phyloP scores from a whole-genome alignment of 2,329 filamentous ascomycete genomes.

The Aureobasidium sp. region DNA sequence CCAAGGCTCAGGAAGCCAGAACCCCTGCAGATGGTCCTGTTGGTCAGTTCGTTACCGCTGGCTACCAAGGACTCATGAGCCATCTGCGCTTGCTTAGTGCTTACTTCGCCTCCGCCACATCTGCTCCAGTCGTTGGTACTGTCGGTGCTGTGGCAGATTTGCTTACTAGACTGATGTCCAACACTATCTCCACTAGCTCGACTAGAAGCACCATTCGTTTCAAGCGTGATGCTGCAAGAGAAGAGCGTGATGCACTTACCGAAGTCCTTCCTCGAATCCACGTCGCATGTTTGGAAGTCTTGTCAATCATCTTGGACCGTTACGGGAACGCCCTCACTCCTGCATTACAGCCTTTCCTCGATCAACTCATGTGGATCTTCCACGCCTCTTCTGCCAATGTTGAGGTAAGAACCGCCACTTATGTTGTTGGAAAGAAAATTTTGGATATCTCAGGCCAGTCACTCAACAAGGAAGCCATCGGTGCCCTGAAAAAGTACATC shows the following conservation, averaged over 20 bases:
- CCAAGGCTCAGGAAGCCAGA: not conserved
- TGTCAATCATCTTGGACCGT: constrained; percentile 49
- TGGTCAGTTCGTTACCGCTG: constrained; percentile 47
- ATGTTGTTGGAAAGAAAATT: constrained; percentile 49
- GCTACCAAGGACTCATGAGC: constrained; percentile 58
- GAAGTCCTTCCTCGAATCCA: constrained; percentile 66
- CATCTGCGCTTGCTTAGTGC: constrained; percentile 58
- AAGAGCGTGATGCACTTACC: constrained; percentile 77
- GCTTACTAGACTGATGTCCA: constrained; percentile 58
- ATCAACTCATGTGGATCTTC: constrained; percentile 66
- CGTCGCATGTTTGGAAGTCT: constrained; percentile 56
- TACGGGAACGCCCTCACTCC: constrained; percentile 51
- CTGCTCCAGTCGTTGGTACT: constrained; percentile 57
- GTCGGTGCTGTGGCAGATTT: constrained; percentile 61
- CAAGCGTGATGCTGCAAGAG: constrained; percentile 64
- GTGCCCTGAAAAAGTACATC: constrained; percentile 54
- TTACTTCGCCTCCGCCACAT: constrained; percentile 57
- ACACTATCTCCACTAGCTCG: constrained; percentile 42
- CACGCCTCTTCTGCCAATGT: constrained; percentile 41
- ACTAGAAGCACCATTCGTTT: constrained; percentile 39
- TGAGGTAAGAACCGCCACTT: constrained; percentile 52
- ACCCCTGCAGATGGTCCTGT: constrained; percentile 5
- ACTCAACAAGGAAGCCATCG: constrained; percentile 57
- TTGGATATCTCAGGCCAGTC: constrained; percentile 56
- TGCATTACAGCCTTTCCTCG: constrained; percentile 55